Evolutionary conservation across 352 stramenopile genomes (phyloP).

Genomic region (Globisporangium solare): DNA sequence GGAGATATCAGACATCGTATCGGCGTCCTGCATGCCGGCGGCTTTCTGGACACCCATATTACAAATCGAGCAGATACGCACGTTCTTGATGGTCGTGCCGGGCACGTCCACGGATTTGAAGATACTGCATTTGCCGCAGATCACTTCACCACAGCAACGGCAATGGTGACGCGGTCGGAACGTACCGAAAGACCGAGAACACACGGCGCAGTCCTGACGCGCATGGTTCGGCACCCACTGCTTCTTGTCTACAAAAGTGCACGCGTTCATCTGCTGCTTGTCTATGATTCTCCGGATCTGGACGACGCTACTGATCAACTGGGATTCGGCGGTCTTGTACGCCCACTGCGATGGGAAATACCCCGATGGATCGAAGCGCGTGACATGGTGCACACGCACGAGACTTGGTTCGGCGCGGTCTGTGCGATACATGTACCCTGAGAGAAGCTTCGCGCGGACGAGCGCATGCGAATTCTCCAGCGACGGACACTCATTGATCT

Average conservation of each 20-base stretch:
- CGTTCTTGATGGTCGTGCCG: conserved; percentile 75
- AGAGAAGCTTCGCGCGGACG: conserved; percentile 77
- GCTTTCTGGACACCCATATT: conserved; percentile 81
- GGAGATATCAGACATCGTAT: conserved; percentile 72
- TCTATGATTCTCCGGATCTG: conserved; percentile 79
- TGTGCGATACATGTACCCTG: conserved; percentile 73
- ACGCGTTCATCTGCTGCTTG: conserved; percentile 84
- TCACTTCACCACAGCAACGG: conserved; percentile 84
- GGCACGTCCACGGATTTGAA: conserved; percentile 80
- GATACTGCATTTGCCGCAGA: conserved; percentile 84
- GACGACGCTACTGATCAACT: conserved; percentile 72
- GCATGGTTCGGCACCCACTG: conserved; percentile 80
- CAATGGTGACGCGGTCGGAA: conserved; percentile 85
- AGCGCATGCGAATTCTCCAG: conserved; percentile 84
- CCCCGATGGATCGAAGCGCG: conserved; percentile 60
- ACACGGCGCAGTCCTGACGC: conserved; percentile 70
- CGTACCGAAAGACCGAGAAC: conserved; percentile 61
- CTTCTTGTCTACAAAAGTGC: conserved; percentile 77
- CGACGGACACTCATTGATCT: conserved; percentile 74
- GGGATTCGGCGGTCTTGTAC: conserved; percentile 80
- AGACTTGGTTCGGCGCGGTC: conserved; percentile 66
- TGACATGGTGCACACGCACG: conserved; percentile 76
- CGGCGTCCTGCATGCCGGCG: conserved; percentile 22
- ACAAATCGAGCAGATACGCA: conserved; percentile 80
- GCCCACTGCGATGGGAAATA: conserved; percentile 81